A percentile compares a stretch with the other conserved stretches of the same genome.
Conservation (phyloP, 257 asterid species). For the Gardenia jasminoides region DNA sequence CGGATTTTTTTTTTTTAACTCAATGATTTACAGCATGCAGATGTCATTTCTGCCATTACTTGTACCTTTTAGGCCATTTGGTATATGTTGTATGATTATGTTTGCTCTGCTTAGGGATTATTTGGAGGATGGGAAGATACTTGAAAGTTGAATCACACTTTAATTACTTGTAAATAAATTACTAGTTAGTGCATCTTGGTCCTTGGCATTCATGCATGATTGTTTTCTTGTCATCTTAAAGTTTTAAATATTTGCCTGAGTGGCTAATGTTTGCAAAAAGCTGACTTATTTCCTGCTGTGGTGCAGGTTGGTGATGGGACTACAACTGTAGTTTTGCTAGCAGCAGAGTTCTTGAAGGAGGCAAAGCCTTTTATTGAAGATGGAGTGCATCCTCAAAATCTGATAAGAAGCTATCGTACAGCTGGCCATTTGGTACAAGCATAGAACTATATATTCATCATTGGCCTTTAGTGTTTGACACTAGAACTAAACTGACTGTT, state of each 20-base stretch:
- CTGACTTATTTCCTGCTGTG: conserved; percentile 15
- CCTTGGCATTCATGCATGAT: background rate
- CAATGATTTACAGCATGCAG: background rate
- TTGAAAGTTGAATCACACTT: background rate
- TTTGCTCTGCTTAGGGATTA: background rate
- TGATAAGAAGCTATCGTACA: conserved; percentile 79
- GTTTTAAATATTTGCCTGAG: background rate
- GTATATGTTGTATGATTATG: background rate
- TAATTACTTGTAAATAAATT: background rate
- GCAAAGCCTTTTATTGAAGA: conserved; percentile 98
- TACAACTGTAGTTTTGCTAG: conserved; percentile 95
- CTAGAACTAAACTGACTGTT: conserved; percentile 9
- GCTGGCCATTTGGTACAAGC: conserved; percentile 71
- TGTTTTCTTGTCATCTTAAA: background rate
- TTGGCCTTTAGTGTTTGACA: conserved; percentile 7
- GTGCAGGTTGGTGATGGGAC: conserved; percentile 99
- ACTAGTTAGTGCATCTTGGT: background rate
- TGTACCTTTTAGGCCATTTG: background rate
- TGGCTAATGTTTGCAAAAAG: background rate
- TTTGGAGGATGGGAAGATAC: background rate
- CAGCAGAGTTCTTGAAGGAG: conserved; percentile 93
- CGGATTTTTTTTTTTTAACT: no score
- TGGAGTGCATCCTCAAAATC: conserved; percentile 97
- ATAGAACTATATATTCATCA: background rate
- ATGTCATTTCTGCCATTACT: background rate